A percentile compares a stretch with the other conserved stretches of the same genome.
phyloP scores from a whole-genome alignment of 768 basidiomycete species.

The Porphyrellus cyaneotinctus region DNA sequence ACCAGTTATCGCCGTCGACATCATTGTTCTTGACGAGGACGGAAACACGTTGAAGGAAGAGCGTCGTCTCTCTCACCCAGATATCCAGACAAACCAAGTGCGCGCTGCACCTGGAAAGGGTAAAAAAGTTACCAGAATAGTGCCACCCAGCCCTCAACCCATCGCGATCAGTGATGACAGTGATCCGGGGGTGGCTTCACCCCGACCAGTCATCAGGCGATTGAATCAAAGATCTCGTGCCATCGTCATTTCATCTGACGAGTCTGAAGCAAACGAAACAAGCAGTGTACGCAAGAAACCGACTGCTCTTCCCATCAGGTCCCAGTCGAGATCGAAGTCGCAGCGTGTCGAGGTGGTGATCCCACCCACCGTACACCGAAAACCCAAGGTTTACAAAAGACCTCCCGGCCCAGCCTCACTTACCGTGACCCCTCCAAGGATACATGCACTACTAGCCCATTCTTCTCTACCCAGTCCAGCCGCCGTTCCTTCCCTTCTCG shows the following conservation, averaged over 20 bases:
- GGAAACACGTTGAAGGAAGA: conserved; percentile 61
- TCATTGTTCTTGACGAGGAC: conserved; percentile 57
- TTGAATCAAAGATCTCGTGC: conserved; percentile 13
- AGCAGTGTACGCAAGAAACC: conserved; percentile 2
- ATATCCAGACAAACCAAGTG: conserved; percentile 35
- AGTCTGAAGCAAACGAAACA: conserved; percentile 38
- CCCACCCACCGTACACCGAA: conserved; percentile 32
- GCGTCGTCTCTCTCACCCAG: conserved; percentile 49
- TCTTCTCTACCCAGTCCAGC: background rate
- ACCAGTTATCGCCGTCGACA: conserved; percentile 60
- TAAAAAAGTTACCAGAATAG: conserved; percentile 3
- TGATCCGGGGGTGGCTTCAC: conserved; percentile 26
- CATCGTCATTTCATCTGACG: conserved; percentile 44
- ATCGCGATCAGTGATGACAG: conserved; percentile 29
- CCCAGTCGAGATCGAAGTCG: conserved; percentile 14
- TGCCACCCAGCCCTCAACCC: conserved; percentile 3
- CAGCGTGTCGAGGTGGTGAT: conserved; percentile 40
- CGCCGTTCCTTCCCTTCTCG: conserved; percentile 2
- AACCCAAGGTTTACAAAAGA: conserved; percentile 14
- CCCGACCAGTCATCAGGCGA: conserved; percentile 10
- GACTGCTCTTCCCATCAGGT: conserved; percentile 5
- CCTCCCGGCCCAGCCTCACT: conserved; percentile 7
- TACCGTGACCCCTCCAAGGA: conserved; percentile 4
- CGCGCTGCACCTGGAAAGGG: conserved; percentile 4
- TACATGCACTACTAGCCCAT: background rate